Evolutionary conservation across 495 filamentous ascomycete species (phyloP), one percentile per base, ranked within the genome.

Genomic region (Clohesyomyces aquaticus): DNA sequence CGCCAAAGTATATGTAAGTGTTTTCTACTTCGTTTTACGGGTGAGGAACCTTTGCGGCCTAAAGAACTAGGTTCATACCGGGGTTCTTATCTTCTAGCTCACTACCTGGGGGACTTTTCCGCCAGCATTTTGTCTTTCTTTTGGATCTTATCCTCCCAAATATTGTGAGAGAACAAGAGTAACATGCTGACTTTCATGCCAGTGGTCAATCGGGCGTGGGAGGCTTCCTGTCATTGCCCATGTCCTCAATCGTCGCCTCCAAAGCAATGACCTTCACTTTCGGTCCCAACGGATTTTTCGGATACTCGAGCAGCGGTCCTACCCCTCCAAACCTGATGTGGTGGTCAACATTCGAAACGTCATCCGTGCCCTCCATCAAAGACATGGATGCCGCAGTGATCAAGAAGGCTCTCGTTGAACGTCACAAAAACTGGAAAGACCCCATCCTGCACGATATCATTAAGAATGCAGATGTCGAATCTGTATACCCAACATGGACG

Each of bases 271-370:
- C 77, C 58, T 77, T 86, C 51, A 72, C 77, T 8, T 79, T 82
- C 57, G 80, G 83, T 3, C 71, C 76, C 23, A 81, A 81, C 45
- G 83, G 82, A 1, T 84, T 85, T 74, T 85, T 86, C 66, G 83
- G 83, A 6, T 86, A 85, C 62, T 77, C 64, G 6, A 41, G 50
- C 26, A 23, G 23, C 29, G 50, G 28, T 9, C 49, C 66, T 1
- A 25, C 29, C 1, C 27, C 56, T 2, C 10, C 38, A 22, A 62
- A 45, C 14, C 27, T 71, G 19, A 69, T 67, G 66, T 68, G 62
- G 66, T 71, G 69, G 69, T 62, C 56, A 4, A 69, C 66, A 6
- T 71, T 59, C 55, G 51, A 69, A 35, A 57, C 58, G 23, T 32
- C 51, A 6, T 18, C 28, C 0, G 28, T 63, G 3, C 66, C 67